Evolutionary conservation across 768 basidiomycete species (phyloP), one percentile per base, ranked within the genome.

Genomic region (Lactifluus pinguis): DNA sequence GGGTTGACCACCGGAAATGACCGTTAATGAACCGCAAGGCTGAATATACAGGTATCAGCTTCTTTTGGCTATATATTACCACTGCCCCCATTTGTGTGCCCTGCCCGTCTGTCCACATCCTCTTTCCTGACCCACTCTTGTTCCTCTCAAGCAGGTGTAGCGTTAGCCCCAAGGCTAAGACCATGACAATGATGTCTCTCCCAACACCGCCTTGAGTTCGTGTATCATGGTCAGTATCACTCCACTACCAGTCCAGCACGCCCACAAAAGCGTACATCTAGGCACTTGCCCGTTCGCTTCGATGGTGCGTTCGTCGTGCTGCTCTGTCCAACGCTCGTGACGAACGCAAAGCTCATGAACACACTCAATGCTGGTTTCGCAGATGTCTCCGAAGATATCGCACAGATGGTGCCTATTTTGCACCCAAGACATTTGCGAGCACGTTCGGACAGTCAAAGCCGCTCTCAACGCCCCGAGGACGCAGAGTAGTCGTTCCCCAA

Each of bases 221-320:
- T 55, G 81, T 85, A 49, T 77, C 71, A 1, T 85, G 82, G 80
- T 78, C 82, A 80, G 65, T 76, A 79, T 60, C 81, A 80, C 53
- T 67, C 70, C 19, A 65, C 81, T 41, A 68, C 73, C 11, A 66
- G 68, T 55, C 70, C 69, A 56, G 69, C 70, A 19, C 44, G 63
- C n/a, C 25, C 54, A 6, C 60, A 32, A 51, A 53, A 77, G 74
- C 57, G 70, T 25, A 25, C 76, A 5, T 75, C 75, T 2, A 76
- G 74, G 52, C 70, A 73, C 15, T 75, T 66, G 14, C 87, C 87
- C 0, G 57, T 72, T 21, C 86, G 80, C 64, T 87, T n/a, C n/a
- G n/a, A n/a, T n/a, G n/a, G n/a, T n/a, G n/a, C n/a, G n/a, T n/a
- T n/a, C n/a, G n/a, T n/a, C n/a, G n/a, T n/a, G n/a, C n/a, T n/a